Percentiles rank a stretch among this genome's conserved stretches.
These are phyloP conservation scores for Phytophthora fragariae DNA, from an alignment of 352 stramenopile species.

Conservation along the genomic window DNA sequence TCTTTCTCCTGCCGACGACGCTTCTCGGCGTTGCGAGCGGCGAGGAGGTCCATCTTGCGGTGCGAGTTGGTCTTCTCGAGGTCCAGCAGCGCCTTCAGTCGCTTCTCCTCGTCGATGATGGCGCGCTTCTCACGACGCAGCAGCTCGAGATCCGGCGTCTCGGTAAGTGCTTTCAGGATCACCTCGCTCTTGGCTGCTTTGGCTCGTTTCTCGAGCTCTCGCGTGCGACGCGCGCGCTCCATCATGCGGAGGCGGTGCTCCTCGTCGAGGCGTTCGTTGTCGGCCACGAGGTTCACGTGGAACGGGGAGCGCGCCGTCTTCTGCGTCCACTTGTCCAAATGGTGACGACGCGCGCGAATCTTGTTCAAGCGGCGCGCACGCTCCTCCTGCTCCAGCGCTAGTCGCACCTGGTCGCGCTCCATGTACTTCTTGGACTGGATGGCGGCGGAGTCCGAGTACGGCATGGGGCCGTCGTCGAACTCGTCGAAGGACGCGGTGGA, in stretches of 20 bases:
- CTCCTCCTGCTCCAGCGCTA: conserved; percentile 70
- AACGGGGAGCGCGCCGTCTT: conserved; percentile 93
- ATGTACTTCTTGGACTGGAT: conserved; percentile 87
- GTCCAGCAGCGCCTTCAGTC: conserved; percentile 93
- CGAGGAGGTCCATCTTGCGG: conserved; percentile 92
- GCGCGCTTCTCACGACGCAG: conserved; percentile 94
- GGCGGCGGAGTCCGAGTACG: conserved; percentile 68
- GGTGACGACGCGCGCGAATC: conserved; percentile 61
- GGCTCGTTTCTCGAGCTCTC: conserved; percentile 77
- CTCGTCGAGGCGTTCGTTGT: conserved; percentile 94
- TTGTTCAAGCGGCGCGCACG: conserved; percentile 64
- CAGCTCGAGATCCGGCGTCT: conserved; percentile 92
- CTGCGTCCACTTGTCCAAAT: conserved; percentile 88
- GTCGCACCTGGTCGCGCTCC: conserved; percentile 70
- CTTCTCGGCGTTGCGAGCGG: conserved; percentile 91
- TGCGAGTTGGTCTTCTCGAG: conserved; percentile 95
- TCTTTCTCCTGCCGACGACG: conserved; percentile 90
- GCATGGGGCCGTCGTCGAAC: conserved; percentile 40
- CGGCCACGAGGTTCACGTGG: conserved; percentile 93
- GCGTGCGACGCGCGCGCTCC: conserved; percentile 71
- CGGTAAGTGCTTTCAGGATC: conserved; percentile 91
- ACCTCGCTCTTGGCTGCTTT: conserved; percentile 94
- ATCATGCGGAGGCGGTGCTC: conserved; percentile 83
- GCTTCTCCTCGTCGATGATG: conserved; percentile 95
- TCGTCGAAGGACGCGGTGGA: conserved; percentile 39